Evolutionary conservation across 371 early-diverging fungal genomes (phyloP), one percentile per base, ranked within the genome.

Genomic region (Sporodiniella umbellata): DNA sequence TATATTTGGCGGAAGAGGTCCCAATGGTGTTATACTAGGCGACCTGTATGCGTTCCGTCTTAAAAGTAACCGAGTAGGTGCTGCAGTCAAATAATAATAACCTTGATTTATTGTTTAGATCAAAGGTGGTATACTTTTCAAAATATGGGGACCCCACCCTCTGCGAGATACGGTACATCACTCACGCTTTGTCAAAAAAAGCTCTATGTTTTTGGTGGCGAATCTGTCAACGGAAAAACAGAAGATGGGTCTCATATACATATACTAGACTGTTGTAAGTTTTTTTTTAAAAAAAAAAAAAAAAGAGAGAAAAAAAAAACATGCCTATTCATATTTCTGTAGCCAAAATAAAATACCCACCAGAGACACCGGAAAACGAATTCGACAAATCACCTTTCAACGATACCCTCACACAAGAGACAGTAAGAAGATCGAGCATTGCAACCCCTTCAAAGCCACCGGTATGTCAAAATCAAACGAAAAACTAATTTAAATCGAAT

Each of bases 81-180:
- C 15, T 40, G 25, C 15, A 15, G 15, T 31, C 18, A 8, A n/a
- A 26, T 25, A 15, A 30, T 2, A 37, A 17, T n/a, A 18, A 10
- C 24, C 15, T 26, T 25, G 30, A 46, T 19, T 33, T 8, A 48
- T 8, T 38, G 28, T 49, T 35, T 25, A 75, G 80, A 72, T 24
- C 70, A 78, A 51, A 72, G 85, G 51, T 85, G 87, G 86, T 76
- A 81, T 48, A 86, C 79, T 43, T 86, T 86, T 68, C 81, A 78
- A 42, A 72, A 79, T 48, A 82, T 81, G 63, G 69, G 81, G 1
- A 62, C 76, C 5, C 62, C 85, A 24, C 80, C 85, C 46, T 72
- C 82, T 11, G 79, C 84, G 14, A 72, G 85, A 44, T 62, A 72
- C 22, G 78, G 73, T 35, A 77, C 71, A 18, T 64, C 83, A 2